Base-by-base conservation (phyloP, 1,284 basidiomycete genomes). In the Microstroma glucosiphilum region DNA sequence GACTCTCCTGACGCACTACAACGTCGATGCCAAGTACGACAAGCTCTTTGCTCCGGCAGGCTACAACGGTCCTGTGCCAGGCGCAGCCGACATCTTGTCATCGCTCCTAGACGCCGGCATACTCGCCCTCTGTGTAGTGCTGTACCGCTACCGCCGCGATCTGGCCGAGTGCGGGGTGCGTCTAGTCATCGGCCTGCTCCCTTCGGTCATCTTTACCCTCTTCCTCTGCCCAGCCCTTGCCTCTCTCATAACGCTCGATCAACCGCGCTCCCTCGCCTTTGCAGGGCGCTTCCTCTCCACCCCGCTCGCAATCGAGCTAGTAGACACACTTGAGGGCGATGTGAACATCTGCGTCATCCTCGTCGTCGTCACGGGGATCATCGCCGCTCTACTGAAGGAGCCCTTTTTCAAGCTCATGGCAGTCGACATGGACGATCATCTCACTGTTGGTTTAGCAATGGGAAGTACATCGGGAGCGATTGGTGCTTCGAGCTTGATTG, bases 281-380 rank as follows among this genome's bases (percentile, higher is more conserved):
- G 63, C 72, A 1, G 62, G 62, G 21, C 49, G 73, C 0, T 75
- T 75, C 65, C 74, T 75, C 72, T 65, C 62, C 0, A 74, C 73
- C 0, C 72, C 72, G 0, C 60, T 75, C 3, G 73, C 72, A n/a
- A 72, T 75, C 58, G 72, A 75, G 56, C 58, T 71, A 19, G 64
- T 66, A 6, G 59, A 61, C 8, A 74, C 65, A 21, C 63, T 75
- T 19, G 69, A 67, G 30, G 73, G 69, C 4, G 73, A 75, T 53
- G 69, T 72, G 43, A 64, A 59, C 42, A 68, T 75, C 58, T 70
- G 69, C 15, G 70, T 74, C 46, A 69, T 75, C 13, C 64, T 75
- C 13, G 72, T 75, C 59, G 72, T 73, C 49, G 65, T 75, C 56
- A 75, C 73, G 2, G 73, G 73, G 19, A 71, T 75, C 30, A 19